Conservation (phyloP, 164 flowering plant genomes). For the Umbilicus rupestris region DNA sequence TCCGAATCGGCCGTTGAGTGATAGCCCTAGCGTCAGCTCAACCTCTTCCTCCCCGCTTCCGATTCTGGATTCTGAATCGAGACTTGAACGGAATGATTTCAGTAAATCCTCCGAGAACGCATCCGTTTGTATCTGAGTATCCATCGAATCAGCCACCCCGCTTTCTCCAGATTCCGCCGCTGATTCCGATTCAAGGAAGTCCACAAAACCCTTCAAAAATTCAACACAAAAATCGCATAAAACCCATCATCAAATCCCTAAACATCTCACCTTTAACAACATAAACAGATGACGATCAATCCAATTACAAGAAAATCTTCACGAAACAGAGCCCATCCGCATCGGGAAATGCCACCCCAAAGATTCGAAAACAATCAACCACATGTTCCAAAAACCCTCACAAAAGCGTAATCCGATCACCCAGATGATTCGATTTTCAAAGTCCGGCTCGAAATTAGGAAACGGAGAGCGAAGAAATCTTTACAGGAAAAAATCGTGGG, state of each 20-base stretch:
- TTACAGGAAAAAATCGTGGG: slow-evolving; percentile 5
- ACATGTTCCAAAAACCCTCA: background rate
- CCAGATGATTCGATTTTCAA: background rate
- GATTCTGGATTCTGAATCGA: background rate
- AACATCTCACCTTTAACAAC: background rate
- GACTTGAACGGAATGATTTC: background rate
- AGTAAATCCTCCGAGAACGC: no score
- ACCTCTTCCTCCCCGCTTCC: slow-evolving; percentile 18
- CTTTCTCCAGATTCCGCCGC: background rate
- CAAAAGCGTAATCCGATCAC: background rate
- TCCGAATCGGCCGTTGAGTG: slow-evolving; percentile 48
- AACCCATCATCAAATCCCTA: background rate
- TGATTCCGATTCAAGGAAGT: background rate
- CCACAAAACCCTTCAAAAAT: background rate
- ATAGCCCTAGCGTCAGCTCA: slow-evolving; percentile 49
- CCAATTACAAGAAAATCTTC: background rate
- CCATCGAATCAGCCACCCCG: background rate
- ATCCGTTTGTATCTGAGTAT: no score
- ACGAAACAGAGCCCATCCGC: background rate
- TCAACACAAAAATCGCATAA: background rate
- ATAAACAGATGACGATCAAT: no score
- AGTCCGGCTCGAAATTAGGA: background rate
- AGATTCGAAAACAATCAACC: background rate
- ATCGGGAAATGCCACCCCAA: background rate
- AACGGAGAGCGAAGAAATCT: background rate